Percentiles rank a stretch among this genome's conserved stretches.
phyloP scores from a whole-genome alignment of 495 filamentous ascomycete genomes.

The Amniculicola lignicola region DNA sequence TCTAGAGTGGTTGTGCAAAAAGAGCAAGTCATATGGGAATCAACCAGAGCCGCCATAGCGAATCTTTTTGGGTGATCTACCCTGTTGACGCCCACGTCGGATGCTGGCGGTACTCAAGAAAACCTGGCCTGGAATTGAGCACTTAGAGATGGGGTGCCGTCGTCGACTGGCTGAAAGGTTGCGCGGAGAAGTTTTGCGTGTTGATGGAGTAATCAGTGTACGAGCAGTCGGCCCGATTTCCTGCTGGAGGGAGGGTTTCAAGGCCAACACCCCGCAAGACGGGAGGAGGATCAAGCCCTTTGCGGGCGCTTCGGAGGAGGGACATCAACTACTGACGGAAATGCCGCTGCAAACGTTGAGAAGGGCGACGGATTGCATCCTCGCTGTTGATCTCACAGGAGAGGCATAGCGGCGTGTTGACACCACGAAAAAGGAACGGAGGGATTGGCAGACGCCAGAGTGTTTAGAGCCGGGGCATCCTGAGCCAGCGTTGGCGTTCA shows the following conservation, averaged over 20 bases:
- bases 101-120: background rate
- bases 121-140: too few species aligned
- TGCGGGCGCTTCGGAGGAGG: slow-evolving; percentile 5
- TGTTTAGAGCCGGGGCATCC: slow-evolving; percentile 4
- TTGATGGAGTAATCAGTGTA: too few species aligned
- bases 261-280: slow-evolving; percentile 1
- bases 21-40: slow-evolving; percentile 13
- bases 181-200: background rate
- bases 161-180: background rate
- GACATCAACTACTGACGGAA: too few species aligned
- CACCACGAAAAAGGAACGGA: slow-evolving; percentile 29
- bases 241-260: slow-evolving; percentile 7
- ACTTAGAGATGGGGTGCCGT: slow-evolving; percentile 13
- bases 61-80: slow-evolving; percentile 6
- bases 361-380: too few species aligned
- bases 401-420: slow-evolving; percentile 6
- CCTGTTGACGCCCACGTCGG: slow-evolving; percentile 2
- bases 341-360: background rate
- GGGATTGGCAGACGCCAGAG: background rate
- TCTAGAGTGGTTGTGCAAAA: slow-evolving; percentile 18
- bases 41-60: slow-evolving; percentile 12
- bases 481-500: background rate
- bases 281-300: slow-evolving; percentile 1
- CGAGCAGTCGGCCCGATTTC: slow-evolving; percentile 17
- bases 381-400: slow-evolving; percentile 13